A percentile compares a stretch with the other conserved stretches of the same genome.
These are phyloP conservation scores for Porphyrellus sp. DNA, from an alignment of 1,284 basidiomycete genomes.

Conservation along the genomic window DNA sequence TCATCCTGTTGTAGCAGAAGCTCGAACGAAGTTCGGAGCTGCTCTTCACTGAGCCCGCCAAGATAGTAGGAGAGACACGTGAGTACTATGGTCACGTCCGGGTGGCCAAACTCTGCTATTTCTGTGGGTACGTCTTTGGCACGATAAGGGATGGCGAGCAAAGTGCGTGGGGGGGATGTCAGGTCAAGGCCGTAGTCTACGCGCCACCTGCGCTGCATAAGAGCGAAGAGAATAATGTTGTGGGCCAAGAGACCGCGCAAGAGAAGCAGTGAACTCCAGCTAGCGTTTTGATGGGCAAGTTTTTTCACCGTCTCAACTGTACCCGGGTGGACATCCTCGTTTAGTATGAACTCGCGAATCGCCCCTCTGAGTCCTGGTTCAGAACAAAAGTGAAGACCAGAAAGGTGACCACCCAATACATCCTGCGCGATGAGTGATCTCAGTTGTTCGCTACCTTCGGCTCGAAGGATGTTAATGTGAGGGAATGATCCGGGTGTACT, in stretches of 20 bases:
- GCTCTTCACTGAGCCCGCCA: not conserved
- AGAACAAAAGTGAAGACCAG: not conserved
- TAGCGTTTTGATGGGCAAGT: not conserved
- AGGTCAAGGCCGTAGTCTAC: constrained; percentile 4
- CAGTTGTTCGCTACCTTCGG: not conserved
- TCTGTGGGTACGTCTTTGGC: not conserved
- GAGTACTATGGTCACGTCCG: constrained; percentile 1
- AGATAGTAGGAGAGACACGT: constrained; percentile 7
- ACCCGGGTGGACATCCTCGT: not conserved
- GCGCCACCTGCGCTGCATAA: constrained; percentile 1
- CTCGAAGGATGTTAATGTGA: not conserved
- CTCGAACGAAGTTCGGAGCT: not conserved
- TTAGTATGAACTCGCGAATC: not conserved
- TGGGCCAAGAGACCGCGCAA: not conserved
- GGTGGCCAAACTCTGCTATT: not conserved
- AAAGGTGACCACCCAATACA: not conserved
- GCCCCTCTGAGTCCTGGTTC: not conserved
- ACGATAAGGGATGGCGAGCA: constrained; percentile 3
- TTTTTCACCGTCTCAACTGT: not conserved
- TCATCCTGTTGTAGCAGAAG: not conserved
- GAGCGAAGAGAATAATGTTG: not conserved
- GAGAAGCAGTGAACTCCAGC: not conserved
- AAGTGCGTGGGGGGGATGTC: not conserved
- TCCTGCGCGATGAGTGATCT: not conserved
- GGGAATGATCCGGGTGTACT: not conserved